Base-by-base conservation (phyloP, 2,329 filamentous ascomycete genomes). In the Pleurostoma richardsiae region DNA sequence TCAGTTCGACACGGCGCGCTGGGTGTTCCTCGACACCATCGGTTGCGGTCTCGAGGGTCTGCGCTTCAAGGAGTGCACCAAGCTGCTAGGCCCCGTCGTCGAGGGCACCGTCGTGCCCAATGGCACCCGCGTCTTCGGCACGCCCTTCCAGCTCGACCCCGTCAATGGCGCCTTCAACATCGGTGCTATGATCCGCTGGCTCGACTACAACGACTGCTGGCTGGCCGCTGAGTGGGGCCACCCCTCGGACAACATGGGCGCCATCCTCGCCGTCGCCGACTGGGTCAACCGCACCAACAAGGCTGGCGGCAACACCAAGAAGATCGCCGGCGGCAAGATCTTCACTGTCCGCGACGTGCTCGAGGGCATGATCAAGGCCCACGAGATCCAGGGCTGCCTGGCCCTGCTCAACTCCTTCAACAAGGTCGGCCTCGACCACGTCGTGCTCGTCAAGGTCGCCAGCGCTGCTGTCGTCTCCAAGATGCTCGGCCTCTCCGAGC, bases 131-230 rank as follows among this genome's bases (percentile, higher is more conserved):
- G 89, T 99, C 40, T 89, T 88, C 39, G 94, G 94, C 55, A 97
- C 94, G 30, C 83, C 87, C 56, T 97, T 92, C 74, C 86, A 95
- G 72, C 84, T 99, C 58, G 94, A 97, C 67, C 94, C 94, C 38
- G 84, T 97, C 65, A 92, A 92, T 61, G 94, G 86, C 53, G 94
- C 94, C 54, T 97, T 99, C 82, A 97, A 97, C 79, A 97, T 99
- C 60, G 94, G 94, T 60, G 88, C 94, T 61, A 95, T 96, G 86
- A 96, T 99, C 74, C 82, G 94, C 65, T 99, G 94, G 94, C 82
- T 99, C 61, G 94, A 99, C 76, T 99, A 97, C 82, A 99, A 99
- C 70, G 94, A 99, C 80, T 97, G 94, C 82, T 99, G 92, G 94
- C 79, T 97, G 54, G 94, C 92, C 40, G 94, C 94, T 47, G 94